A percentile compares a stretch with the other conserved stretches of the same genome.
These are phyloP conservation scores for Penicillium soppii DNA, from an alignment of 495 filamentous ascomycete species.

Conservation along the genomic window DNA sequence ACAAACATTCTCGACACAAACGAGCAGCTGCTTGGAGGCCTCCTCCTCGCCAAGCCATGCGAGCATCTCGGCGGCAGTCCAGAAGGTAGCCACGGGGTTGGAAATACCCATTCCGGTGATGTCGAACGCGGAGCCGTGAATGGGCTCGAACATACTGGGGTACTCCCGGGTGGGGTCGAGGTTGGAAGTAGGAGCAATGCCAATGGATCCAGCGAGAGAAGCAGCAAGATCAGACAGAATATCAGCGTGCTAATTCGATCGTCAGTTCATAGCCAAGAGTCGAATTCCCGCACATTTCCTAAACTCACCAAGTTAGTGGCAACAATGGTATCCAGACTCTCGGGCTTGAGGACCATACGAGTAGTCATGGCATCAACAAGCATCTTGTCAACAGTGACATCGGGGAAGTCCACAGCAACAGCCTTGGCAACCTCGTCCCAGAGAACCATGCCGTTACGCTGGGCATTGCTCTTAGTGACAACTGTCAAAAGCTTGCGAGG, in stretches of 20 bases:
- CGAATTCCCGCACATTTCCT: background rate
- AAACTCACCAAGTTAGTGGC: constrained; percentile 50
- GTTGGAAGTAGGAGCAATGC: constrained; percentile 61
- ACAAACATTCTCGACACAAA: constrained; percentile 59
- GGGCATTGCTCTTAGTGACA: constrained; percentile 59
- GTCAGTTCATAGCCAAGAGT: background rate
- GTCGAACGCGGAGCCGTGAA: constrained; percentile 68
- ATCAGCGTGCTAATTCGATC: constrained; percentile 46
- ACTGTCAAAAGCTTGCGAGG: constrained; percentile 53
- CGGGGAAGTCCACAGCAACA: constrained; percentile 50
- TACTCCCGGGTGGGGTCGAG: constrained; percentile 60
- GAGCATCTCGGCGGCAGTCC: constrained; percentile 69
- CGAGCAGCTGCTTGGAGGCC: constrained; percentile 55
- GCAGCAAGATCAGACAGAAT: constrained; percentile 60
- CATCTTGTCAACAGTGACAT: constrained; percentile 57
- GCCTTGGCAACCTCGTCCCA: constrained; percentile 54
- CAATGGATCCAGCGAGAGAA: constrained; percentile 54
- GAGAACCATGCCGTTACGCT: constrained; percentile 57
- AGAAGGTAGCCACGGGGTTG: constrained; percentile 70
- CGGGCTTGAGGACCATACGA: constrained; percentile 54
- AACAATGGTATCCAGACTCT: constrained; percentile 55
- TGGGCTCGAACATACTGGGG: constrained; percentile 68
- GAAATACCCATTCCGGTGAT: constrained; percentile 71
- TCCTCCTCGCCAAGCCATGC: constrained; percentile 59
- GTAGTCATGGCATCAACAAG: constrained; percentile 61